phyloP scores from a whole-genome alignment of 306 rosid genomes.

The Medicago arabica region DNA sequence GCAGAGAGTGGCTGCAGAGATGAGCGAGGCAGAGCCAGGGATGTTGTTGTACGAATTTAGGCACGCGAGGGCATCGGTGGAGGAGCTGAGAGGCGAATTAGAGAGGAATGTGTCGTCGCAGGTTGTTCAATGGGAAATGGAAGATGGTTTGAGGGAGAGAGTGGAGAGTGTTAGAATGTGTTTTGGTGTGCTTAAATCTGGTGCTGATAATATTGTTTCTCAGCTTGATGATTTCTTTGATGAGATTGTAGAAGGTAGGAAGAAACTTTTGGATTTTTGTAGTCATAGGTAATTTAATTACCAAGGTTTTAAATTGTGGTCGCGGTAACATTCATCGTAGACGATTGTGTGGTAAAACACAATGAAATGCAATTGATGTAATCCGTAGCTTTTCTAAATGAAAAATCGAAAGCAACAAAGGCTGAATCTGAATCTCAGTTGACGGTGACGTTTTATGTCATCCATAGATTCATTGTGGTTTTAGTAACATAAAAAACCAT shows the following conservation, averaged over 20 bases:
- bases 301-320: background rate
- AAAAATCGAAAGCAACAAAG: background rate
- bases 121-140: slow-evolving; percentile 61
- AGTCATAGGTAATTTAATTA: slow-evolving; percentile 52
- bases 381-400: background rate
- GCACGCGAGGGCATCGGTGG: slow-evolving; percentile 75
- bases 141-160: slow-evolving; percentile 67
- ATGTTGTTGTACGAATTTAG: slow-evolving; percentile 70
- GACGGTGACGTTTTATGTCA: background rate
- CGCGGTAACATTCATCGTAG: too few species aligned
- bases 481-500: too few species aligned
- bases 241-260: slow-evolving; percentile 96
- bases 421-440: background rate
- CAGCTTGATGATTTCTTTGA: slow-evolving; percentile 99
- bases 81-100: slow-evolving; percentile 78
- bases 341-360: background rate
- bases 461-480: background rate
- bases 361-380: background rate
- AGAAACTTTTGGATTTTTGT: slow-evolving; percentile 97
- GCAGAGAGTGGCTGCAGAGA: slow-evolving; percentile 80
- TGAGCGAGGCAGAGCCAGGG: slow-evolving; percentile 61
- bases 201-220: slow-evolving; percentile 75
- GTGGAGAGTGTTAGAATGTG: slow-evolving; percentile 72
- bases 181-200: slow-evolving; percentile 80
- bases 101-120: slow-evolving; percentile 40